Conservation (phyloP, 2,329 filamentous ascomycete genomes). For the Eutypella sp. region DNA sequence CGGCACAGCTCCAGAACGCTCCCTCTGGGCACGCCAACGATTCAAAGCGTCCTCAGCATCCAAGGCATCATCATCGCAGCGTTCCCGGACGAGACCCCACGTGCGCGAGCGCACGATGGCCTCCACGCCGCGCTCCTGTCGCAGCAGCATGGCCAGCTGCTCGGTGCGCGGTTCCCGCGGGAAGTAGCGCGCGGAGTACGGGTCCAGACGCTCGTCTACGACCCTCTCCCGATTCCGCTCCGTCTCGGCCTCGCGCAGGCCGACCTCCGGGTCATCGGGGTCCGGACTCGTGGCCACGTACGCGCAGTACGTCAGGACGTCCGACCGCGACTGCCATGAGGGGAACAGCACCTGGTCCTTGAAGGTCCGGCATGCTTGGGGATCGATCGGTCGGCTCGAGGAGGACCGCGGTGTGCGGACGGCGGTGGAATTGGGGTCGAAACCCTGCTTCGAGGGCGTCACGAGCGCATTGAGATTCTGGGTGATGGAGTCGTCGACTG, state of each 20-base stretch:
- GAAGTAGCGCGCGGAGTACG: constrained; percentile 82
- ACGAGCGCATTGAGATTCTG: constrained; percentile 89
- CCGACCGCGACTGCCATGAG: constrained; percentile 77
- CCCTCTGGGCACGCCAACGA: constrained; percentile 21
- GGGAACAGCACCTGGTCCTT: constrained; percentile 77
- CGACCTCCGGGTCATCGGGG: constrained; percentile 75
- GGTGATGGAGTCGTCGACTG: constrained; percentile 88
- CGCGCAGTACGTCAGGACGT: constrained; percentile 85
- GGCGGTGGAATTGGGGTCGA: constrained; percentile 75
- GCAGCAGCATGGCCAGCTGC: constrained; percentile 64
- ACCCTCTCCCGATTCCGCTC: constrained; percentile 65
- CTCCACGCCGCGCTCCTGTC: constrained; percentile 73
- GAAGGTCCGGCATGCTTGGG: constrained; percentile 63
- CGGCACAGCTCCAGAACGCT: constrained; percentile 2
- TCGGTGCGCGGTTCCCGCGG: constrained; percentile 76
- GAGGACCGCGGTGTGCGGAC: constrained; percentile 49
- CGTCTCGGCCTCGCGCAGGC: constrained; percentile 65
- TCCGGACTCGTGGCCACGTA: constrained; percentile 83
- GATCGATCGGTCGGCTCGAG: constrained; percentile 50
- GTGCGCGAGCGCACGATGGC: constrained; percentile 74
- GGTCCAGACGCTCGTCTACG: constrained; percentile 85
- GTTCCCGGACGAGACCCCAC: constrained; percentile 72
- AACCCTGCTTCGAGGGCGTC: constrained; percentile 66
- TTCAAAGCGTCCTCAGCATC: constrained; percentile 50
- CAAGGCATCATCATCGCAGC: constrained; percentile 58